Percentiles rank a stretch among this genome's conserved stretches.
Conservation (phyloP, 1,139 yeast genomes). For the Trichomonascaceae sp. region DNA sequence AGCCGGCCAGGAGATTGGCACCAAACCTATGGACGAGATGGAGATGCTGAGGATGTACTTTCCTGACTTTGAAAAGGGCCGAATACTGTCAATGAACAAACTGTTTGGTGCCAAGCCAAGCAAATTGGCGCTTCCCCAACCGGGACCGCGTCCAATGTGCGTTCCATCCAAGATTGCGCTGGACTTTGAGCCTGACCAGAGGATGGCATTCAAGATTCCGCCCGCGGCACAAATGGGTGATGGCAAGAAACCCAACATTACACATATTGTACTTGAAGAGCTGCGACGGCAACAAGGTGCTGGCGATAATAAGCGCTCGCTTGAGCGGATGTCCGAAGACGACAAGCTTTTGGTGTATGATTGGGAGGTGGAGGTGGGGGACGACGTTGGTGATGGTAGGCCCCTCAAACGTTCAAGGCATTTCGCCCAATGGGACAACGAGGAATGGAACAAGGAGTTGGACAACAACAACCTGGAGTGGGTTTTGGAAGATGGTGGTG, state of each 20-base stretch:
- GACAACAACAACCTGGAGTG: conserved; percentile 54
- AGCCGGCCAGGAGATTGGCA: neutral
- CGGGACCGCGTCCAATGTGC: conserved; percentile 41
- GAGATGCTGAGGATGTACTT: conserved; percentile 30
- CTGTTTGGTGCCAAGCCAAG: conserved; percentile 53
- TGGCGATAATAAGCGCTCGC: neutral
- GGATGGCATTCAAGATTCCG: conserved; percentile 15
- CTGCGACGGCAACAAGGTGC: neutral
- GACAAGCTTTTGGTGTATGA: no score
- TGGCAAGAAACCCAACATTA: neutral
- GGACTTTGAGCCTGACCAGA: conserved; percentile 33
- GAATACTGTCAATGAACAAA: conserved; percentile 51
- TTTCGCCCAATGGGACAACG: no score
- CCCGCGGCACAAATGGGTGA: conserved; percentile 3
- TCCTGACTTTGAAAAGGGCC: conserved; percentile 47
- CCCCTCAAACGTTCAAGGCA: no score
- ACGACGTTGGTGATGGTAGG: neutral
- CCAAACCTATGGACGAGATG: conserved; percentile 5
- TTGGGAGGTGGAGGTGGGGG: conserved; percentile 1
- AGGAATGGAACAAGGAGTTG: conserved; percentile 5
- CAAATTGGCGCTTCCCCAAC: conserved; percentile 35
- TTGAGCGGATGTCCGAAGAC: neutral
- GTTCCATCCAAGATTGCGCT: conserved; percentile 37
- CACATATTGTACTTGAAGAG: neutral
- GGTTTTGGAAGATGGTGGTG: conserved; percentile 62